Evolutionary conservation across 2,329 filamentous ascomycete genomes (phyloP), one percentile per base, ranked within the genome.

Genomic region (Claviceps citrina): DNA sequence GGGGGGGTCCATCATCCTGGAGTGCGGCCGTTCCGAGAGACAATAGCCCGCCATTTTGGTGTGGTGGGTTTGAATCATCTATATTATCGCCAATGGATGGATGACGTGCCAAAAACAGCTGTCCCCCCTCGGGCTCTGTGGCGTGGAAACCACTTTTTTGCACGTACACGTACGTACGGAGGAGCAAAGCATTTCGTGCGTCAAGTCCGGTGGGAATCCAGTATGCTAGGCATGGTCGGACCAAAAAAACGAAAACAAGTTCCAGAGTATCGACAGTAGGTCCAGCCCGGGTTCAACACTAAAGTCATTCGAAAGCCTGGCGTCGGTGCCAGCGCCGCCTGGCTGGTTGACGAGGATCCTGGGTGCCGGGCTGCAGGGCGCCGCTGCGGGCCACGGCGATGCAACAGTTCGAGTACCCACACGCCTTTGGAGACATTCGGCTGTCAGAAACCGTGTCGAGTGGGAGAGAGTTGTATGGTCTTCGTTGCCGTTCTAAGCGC

Each of bases 401-500:
- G 36, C 27, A 28, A 15, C 36, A 15, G 18, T 22, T 31, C 19
- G 32, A 31, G 27, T n/a, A 30, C 5, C 36, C 31, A 15, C n/a
- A 16, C 31, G 7, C 31, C 16, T 24, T 24, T 24, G 8, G 22
- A 24, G 22, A 24, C 22, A 24, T 24, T 24, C 22, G 22, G 22
- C 22, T 24, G 22, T 24, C 22, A 38, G 27, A 31, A 31, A 24
- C 28, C 13, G 12, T 30, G 28, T 30, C 20, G 12, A 28, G n/a
- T n/a, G n/a, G n/a, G n/a, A n/a, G n/a, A n/a, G n/a, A n/a, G n/a
- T 25, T 10, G 16, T 22, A 18, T 37, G 27, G 28, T 46, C 45
- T 46, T 45, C 49, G 49, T 47, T 55, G 50, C 46, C 45, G 43
- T 47, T 52, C 47, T 39, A 46, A 46, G 51, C 49, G 42, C 39